These are phyloP conservation scores for Diatrype stigma DNA, from an alignment of 2,329 filamentous ascomycete genomes.

Conservation along the genomic window DNA sequence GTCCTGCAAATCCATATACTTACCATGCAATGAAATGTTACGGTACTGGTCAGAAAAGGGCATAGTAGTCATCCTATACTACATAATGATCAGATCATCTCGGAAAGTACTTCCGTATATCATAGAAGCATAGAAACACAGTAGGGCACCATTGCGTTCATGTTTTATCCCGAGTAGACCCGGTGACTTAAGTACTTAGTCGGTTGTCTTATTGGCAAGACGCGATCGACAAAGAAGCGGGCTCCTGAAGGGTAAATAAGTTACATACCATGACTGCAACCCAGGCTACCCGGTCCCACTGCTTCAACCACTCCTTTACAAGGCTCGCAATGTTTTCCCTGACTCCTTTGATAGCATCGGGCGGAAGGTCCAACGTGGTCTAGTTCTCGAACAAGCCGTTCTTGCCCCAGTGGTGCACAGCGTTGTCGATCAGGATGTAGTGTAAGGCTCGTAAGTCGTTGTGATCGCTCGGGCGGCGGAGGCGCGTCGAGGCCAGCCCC, in stretches of 20 bases:
- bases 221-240: too few species aligned
- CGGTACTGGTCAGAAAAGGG: too few species aligned
- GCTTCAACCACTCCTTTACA: conserved; percentile 63
- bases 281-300: conserved; percentile 32
- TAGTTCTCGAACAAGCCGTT: conserved; percentile 63
- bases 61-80: too few species aligned
- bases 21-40: too few species aligned
- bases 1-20: too few species aligned
- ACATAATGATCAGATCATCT: too few species aligned
- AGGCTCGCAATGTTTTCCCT: conserved; percentile 58
- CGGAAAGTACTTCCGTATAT: too few species aligned
- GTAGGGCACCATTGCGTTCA: neutral
- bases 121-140: too few species aligned
- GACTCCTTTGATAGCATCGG: conserved; percentile 51
- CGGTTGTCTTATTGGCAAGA: too few species aligned
- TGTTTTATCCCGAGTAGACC: too few species aligned
- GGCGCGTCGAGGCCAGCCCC: conserved; percentile 67
- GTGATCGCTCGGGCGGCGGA: conserved; percentile 54
- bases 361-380: conserved; percentile 55
- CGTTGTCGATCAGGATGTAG: conserved; percentile 71
- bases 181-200: too few species aligned
- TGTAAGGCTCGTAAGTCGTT: conserved; percentile 61
- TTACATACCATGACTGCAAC: neutral
- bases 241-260: too few species aligned
- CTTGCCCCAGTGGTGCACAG: conserved; percentile 79